A percentile compares a stretch with the other conserved stretches of the same genome.
Conservation (phyloP, 257 asterid species). For the Solanum arcanum region DNA sequence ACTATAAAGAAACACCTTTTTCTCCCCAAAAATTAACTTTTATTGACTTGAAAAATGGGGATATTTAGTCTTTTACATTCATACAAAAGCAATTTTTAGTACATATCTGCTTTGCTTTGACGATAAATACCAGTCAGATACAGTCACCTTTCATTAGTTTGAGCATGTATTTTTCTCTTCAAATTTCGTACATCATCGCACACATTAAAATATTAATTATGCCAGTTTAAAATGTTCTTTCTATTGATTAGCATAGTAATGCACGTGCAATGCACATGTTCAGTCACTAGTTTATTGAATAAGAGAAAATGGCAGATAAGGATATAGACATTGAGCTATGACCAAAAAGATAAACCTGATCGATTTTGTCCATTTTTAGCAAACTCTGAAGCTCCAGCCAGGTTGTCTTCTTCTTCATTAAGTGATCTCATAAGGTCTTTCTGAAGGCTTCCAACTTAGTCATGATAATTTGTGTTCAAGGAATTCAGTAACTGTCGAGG, state of each 20-base stretch:
- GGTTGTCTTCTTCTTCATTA: slow-evolving; percentile 62
- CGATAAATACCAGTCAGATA: not conserved
- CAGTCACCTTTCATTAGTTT: not conserved
- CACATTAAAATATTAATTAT: not conserved
- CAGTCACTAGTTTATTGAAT: not conserved
- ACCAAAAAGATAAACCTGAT: slow-evolving; percentile 23
- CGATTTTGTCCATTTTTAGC: slow-evolving; percentile 9
- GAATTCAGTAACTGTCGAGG: not conserved
- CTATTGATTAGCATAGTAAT: not conserved
- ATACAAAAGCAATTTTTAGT: not conserved
- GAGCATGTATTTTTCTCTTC: not conserved
- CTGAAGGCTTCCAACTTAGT: slow-evolving; percentile 69
- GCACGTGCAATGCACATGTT: not conserved
- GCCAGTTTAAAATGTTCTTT: not conserved
- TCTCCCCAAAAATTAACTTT: not conserved
- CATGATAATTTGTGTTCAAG: not conserved
- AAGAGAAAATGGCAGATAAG: not conserved
- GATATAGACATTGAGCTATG: not conserved
- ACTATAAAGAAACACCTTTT: not conserved
- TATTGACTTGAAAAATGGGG: not conserved
- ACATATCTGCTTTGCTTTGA: not conserved
- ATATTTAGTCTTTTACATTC: not conserved
- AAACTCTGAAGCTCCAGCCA: slow-evolving; percentile 28
- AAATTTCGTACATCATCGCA: not conserved
- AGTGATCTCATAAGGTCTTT: slow-evolving; percentile 81